Conservation (phyloP, 176 grass and related monocot species). For the Aegilops longissima region DNA sequence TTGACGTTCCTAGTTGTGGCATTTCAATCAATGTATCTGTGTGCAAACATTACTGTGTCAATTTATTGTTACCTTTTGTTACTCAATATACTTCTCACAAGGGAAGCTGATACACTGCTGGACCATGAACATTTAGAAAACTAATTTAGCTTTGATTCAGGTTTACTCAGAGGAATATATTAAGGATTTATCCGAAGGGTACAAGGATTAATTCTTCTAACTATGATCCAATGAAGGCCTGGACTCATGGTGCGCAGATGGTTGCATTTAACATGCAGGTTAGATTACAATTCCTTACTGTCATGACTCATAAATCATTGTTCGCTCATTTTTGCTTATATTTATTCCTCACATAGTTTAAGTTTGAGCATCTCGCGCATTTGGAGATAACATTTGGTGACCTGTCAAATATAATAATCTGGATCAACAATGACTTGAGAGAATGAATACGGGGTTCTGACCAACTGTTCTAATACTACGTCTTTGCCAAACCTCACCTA, state of each 20-base stretch:
- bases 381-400: background rate
- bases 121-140: background rate
- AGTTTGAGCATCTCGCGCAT: background rate
- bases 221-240: conserved; percentile 79
- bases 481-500: background rate
- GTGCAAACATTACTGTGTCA: background rate
- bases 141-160: conserved; percentile 41
- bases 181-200: conserved; percentile 89
- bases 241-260: conserved; percentile 94
- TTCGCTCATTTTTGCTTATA: background rate
- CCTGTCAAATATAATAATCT: conserved; percentile 6
- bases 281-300: background rate
- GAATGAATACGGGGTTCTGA: background rate
- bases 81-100: background rate
- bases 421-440: background rate
- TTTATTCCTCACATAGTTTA: background rate
- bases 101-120: background rate
- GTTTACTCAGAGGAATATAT: conserved; percentile 90
- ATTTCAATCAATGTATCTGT: background rate
- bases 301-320: background rate
- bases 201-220: conserved; percentile 86
- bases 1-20: background rate
- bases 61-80: conserved; percentile 12
- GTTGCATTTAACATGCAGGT: conserved; percentile 99
- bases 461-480: background rate